Conservation (phyloP, 2,329 filamentous ascomycete species). For the Botrytis fabae region DNA sequence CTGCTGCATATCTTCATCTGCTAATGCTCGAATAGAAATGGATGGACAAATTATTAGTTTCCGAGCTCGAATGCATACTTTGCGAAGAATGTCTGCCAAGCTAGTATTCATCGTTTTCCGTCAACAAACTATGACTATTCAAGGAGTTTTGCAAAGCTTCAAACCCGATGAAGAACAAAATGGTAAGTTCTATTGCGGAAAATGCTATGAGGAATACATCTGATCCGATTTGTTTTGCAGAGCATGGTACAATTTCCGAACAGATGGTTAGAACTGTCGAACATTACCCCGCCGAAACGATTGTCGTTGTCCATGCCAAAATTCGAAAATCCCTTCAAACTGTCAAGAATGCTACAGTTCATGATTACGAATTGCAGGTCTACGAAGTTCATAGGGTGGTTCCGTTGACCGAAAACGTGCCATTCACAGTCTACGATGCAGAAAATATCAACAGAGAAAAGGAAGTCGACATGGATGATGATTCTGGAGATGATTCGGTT, state of each 20-base stretch:
- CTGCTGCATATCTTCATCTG: background rate
- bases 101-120: conserved; percentile 85
- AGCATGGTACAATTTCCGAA: conserved; percentile 53
- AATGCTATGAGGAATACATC: background rate
- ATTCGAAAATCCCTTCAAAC: conserved; percentile 73
- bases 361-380: conserved; percentile 74
- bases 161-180: conserved; percentile 27
- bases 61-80: conserved; percentile 72
- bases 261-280: conserved; percentile 87
- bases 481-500: conserved; percentile 34
- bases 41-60: conserved; percentile 48
- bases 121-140: conserved; percentile 79
- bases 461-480: conserved; percentile 55
- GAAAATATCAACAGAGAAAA: conserved; percentile 59
- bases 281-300: conserved; percentile 73
- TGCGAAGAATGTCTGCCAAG: conserved; percentile 77
- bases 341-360: conserved; percentile 73
- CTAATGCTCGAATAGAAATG: conserved; percentile 29
- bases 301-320: conserved; percentile 74
- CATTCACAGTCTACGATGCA: conserved; percentile 70
- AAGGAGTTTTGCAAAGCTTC: conserved; percentile 66
- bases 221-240: background rate
- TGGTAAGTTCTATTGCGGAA: conserved; percentile 29
- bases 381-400: conserved; percentile 63
- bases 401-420: conserved; percentile 59